Conservation (phyloP, 2,329 filamentous ascomycete species). For the Phaeomoniella chlamydospora region DNA sequence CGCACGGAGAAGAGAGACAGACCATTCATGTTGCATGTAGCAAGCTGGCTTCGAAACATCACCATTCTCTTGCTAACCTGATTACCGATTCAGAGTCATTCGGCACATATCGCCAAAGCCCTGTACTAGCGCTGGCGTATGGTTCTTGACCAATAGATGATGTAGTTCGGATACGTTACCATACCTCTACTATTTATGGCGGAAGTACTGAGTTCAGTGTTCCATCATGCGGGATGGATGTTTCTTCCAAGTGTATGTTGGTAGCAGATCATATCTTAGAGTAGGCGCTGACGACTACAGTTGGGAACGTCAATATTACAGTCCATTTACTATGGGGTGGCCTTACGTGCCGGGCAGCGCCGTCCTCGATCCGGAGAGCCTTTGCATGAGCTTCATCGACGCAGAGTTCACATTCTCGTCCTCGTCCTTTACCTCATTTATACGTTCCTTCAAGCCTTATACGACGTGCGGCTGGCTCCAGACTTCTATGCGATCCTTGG, state of each 20-base stretch:
- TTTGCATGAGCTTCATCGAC: slow-evolving; percentile 58
- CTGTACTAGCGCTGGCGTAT: too few relatives aligned
- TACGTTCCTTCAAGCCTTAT: slow-evolving; percentile 84
- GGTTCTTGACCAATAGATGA: too few relatives aligned
- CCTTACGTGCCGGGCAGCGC: slow-evolving; percentile 77
- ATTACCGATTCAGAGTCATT: too few relatives aligned
- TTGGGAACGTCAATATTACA: slow-evolving; percentile 67
- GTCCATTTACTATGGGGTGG: slow-evolving; percentile 69
- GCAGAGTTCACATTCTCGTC: slow-evolving; percentile 69
- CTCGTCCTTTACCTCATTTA: slow-evolving; percentile 75
- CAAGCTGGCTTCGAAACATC: too few relatives aligned
- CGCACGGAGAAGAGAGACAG: too few relatives aligned
- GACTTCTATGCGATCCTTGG: slow-evolving; percentile 71
- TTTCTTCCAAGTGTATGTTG: slow-evolving; percentile 45
- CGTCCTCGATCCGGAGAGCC: slow-evolving; percentile 55
- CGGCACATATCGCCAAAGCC: too few relatives aligned
- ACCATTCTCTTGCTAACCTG: too few relatives aligned
- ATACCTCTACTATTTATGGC: too few relatives aligned
- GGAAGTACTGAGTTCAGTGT: slow-evolving; percentile 18
- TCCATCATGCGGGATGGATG: slow-evolving; percentile 46
- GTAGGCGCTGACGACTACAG: slow-evolving; percentile 30
- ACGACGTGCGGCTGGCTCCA: slow-evolving; percentile 54
- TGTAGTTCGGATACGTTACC: too few relatives aligned
- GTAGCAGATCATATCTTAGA: slow-evolving; percentile 2
- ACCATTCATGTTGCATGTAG: too few relatives aligned